Evolutionary conservation across 768 basidiomycete species (phyloP).

Genomic region (Serendipita sp.): DNA sequence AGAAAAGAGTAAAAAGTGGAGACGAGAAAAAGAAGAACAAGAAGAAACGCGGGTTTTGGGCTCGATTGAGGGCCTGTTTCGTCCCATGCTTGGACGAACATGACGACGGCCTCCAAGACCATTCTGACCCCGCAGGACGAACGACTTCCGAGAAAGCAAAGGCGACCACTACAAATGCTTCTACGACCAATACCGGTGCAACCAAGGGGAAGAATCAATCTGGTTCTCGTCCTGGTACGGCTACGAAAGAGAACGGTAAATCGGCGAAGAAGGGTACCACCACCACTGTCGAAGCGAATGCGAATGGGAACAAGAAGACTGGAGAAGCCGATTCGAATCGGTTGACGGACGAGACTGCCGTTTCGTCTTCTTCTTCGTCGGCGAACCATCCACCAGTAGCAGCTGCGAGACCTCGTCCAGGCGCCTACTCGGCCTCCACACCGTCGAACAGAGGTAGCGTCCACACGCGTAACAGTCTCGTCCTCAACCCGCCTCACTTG

Average conservation of each 20-base stretch:
- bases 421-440: neutral
- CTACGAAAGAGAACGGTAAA: neutral
- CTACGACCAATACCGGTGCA: neutral
- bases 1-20: neutral
- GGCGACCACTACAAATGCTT: neutral
- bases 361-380: neutral
- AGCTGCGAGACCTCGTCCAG: neutral
- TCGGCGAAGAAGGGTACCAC: neutral
- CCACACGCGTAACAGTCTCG: neutral
- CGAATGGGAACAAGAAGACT: neutral
- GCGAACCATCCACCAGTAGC: neutral
- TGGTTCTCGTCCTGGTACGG: neutral
- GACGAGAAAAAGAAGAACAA: neutral
- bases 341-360: neutral
- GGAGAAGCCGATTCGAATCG: neutral
- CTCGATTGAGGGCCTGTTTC: slow-evolving; percentile 4
- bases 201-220: neutral
- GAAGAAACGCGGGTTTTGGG: neutral
- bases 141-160: too few species aligned
- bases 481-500: neutral
- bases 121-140: neutral
- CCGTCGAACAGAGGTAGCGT: neutral
- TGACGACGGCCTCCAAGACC: neutral
- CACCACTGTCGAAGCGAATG: neutral
- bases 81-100: neutral